Evolutionary conservation across 2,329 filamentous ascomycete species (phyloP), one percentile per base, ranked within the genome.

Genomic region (Tolypocladium ophioglossoides): DNA sequence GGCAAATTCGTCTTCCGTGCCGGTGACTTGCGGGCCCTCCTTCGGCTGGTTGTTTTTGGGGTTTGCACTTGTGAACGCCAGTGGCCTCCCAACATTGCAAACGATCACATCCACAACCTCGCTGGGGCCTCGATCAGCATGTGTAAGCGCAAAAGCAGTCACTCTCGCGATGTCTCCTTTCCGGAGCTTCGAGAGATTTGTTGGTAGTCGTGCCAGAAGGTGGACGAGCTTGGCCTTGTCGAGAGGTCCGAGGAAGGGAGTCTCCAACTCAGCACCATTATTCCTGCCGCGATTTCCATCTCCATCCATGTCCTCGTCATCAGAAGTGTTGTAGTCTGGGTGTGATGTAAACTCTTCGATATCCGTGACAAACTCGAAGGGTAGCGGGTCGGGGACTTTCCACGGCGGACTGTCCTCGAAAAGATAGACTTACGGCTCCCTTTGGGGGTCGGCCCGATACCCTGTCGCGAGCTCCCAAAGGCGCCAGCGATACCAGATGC

Each of bases 81-180:
- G 83, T 0, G 94, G 94, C 52, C 79, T 82, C 56, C 87, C 78
- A 37, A 97, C 78, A 63, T 99, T 97, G 1, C 84, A 78, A 0
- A 95, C 80, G 39, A 97, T 84, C 71, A 95, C 82, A 51, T 92
- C 82, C n/a, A 95, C 91, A 38, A 96, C 86, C 72, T 97, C 94
- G 59, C 95, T 88, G 14, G 89, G 87, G 18, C 91, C 94, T 22
- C 84, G 79, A 40, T 86, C 89, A 1, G 91, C 88, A 66, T 97
- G 90, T 2, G 85, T 86, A 54, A 97, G 90, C 14, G 91, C 91
- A 70, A 97, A 96, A 3, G 86, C 81, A 1, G 91, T 92, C 2
- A 96, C 78, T 6, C 91, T 81, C 1, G 90, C 91, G 48, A 97
- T 82, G 64, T 97, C 90, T 3, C 90, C 91, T 64, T 89, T 89